Percentiles rank a stretch among this genome's conserved stretches.
These are phyloP conservation scores for Epithemia pelagica DNA, from an alignment of 108 stramenopile genomes.

Conservation along the genomic window DNA sequence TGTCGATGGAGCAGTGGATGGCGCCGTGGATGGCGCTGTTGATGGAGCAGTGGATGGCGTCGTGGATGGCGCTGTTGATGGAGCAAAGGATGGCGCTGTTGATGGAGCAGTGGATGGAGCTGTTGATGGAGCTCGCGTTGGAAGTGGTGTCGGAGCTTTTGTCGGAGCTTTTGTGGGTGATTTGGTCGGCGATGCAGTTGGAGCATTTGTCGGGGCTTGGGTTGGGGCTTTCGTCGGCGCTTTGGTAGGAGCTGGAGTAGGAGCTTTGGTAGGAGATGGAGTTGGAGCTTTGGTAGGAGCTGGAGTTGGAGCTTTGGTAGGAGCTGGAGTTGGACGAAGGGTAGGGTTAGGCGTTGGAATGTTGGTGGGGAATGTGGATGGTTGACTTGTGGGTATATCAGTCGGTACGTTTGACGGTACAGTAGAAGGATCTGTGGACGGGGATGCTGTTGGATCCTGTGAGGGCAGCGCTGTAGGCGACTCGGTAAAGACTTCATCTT, in stretches of 20 bases:
- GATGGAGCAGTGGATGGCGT: neutral
- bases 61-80: neutral
- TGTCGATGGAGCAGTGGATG: neutral
- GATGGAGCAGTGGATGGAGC: neutral
- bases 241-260: neutral
- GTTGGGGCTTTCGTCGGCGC: neutral
- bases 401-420: too few relatives aligned
- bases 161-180: too few relatives aligned
- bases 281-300: constrained; percentile 10
- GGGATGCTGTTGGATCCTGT: too few relatives aligned
- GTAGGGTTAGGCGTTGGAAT: neutral
- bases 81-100: constrained; percentile 2
- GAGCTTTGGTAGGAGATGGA: neutral
- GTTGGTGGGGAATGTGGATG: neutral
- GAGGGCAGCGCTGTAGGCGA: too few relatives aligned
- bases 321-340: neutral
- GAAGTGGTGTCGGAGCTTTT: too few relatives aligned
- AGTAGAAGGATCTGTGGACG: too few relatives aligned
- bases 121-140: neutral
- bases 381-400: too few relatives aligned
- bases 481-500: too few relatives aligned
- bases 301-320: neutral
- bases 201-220: neutral
- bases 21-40: neutral
- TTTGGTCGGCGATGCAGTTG: too few relatives aligned